Evolutionary conservation across 164 flowering plant genomes (phyloP).

Genomic region (Protea cynaroides): DNA sequence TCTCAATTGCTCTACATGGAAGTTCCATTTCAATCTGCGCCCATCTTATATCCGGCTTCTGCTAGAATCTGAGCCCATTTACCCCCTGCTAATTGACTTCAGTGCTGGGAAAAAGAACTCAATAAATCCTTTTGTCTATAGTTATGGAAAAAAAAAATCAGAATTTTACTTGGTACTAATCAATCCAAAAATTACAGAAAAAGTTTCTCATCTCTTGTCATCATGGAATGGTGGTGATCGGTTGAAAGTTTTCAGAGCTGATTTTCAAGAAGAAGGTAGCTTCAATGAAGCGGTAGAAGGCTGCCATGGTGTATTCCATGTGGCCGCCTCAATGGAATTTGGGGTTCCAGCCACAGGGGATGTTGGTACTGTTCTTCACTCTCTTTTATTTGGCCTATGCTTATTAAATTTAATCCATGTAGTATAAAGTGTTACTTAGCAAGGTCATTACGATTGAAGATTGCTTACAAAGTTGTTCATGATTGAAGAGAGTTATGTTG

Average conservation of each 20-base stretch:
- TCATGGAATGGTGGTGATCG: constrained; percentile 28
- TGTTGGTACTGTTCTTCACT: constrained; percentile 17
- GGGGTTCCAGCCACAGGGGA: constrained; percentile 14
- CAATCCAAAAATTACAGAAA: background rate
- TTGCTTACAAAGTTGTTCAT: constrained; percentile 1
- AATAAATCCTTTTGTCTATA: no score
- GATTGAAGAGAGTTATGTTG: constrained; percentile 39
- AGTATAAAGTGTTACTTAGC: no score
- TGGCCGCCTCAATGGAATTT: constrained; percentile 71
- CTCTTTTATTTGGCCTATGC: background rate
- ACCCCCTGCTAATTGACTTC: no score
- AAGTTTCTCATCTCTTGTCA: constrained; percentile 4
- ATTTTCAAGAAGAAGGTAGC: constrained; percentile 66
- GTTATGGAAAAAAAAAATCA: no score
- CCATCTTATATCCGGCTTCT: no score
- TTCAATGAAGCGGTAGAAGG: constrained; percentile 62
- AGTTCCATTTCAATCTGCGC: no score
- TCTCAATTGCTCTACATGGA: background rate
- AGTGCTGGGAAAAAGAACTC: no score
- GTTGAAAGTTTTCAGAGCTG: constrained; percentile 56
- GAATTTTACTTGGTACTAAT: no score
- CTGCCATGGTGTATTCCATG: constrained; percentile 72
- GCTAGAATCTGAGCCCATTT: no score
- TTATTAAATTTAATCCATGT: no score
- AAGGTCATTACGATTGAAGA: background rate